A percentile compares a stretch with the other conserved stretches of the same genome.
phyloP scores from a whole-genome alignment of 805 yeast genomes.

The Candida corydali region DNA sequence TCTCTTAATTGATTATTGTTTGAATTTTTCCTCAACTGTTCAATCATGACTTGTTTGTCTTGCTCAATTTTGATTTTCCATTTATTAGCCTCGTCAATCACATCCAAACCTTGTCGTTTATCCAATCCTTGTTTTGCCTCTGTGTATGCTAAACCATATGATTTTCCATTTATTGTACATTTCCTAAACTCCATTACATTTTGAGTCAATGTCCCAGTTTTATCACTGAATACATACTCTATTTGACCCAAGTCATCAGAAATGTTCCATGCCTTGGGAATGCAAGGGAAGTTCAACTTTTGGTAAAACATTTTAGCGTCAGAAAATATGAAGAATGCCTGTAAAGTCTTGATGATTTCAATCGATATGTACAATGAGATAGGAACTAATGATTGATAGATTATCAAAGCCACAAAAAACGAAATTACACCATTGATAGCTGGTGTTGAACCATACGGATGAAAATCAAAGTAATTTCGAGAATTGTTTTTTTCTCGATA shows the following conservation, averaged over 20 bases:
- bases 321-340: conserved; percentile 70
- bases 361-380: conserved; percentile 75
- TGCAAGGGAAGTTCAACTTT: conserved; percentile 67
- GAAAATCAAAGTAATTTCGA: conserved; percentile 54
- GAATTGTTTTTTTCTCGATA: conserved; percentile 45
- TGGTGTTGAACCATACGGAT: conserved; percentile 54
- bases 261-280: conserved; percentile 79
- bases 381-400: conserved; percentile 76
- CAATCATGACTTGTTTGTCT: conserved; percentile 48
- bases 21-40: conserved; percentile 25
- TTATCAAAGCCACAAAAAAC: conserved; percentile 68
- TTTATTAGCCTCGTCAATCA: conserved; percentile 41
- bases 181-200: conserved; percentile 80
- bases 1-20: conserved; percentile 48
- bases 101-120: conserved; percentile 61
- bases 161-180: conserved; percentile 62
- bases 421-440: conserved; percentile 63
- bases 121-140: conserved; percentile 73
- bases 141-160: conserved; percentile 74
- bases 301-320: conserved; percentile 70
- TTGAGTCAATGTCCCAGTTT: conserved; percentile 81
- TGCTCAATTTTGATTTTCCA: conserved; percentile 37
- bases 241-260: conserved; percentile 84
- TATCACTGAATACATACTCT: conserved; percentile 77
- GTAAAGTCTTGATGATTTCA: conserved; percentile 73